Evolutionary conservation across 2,329 filamentous ascomycete genomes (phyloP), one percentile per base, ranked within the genome.

Genomic region (Phialocephala sp.): DNA sequence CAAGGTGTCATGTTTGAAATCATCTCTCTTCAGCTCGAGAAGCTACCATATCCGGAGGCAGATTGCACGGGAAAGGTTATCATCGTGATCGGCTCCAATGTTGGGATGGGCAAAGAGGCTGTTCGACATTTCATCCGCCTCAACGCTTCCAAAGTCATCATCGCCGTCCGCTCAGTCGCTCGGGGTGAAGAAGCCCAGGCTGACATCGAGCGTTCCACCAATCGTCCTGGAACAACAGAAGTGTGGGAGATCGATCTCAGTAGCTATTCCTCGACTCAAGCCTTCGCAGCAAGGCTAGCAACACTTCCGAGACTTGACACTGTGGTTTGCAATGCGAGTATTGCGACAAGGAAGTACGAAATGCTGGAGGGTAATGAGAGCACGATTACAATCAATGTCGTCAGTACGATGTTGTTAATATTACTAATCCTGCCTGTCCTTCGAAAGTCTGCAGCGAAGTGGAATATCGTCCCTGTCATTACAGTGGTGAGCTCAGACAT

Each of bases 181-280:
- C 81, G 81, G 68, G 82, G 81, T 64, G 77, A 82, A 57, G 75
- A 73, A 2, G 81, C 82, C 1, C 76, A 76, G 61, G 68, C 72
- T 32, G 74, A 75, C 32, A 77, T 81, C 1, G 69, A 77, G 9
- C 36, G 35, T 39, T 70, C 18, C 58, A 65, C 52, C 3, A 24
- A 47, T 8, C 35, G 56, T 1, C 18, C 32, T 2, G 62, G 55
- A 4, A 37, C 55, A 8, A 37, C 65, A 15, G 69, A 69, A 60
- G 67, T 71, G 2, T 71, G 67, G 69, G 59, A 66, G 22, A 20
- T 71, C 22, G 69, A 71, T 45, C 55, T 69, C 12, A n/a, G 20
- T 15, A 54, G 35, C 12, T 71, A 68, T 24, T 64, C 67, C n/a
- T 71, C 67, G 6, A 59, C 69, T 0, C 59, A 59, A 22, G 59